Evolutionary conservation across 768 basidiomycete genomes (phyloP).

Genomic region (Suillus cothurnatus): DNA sequence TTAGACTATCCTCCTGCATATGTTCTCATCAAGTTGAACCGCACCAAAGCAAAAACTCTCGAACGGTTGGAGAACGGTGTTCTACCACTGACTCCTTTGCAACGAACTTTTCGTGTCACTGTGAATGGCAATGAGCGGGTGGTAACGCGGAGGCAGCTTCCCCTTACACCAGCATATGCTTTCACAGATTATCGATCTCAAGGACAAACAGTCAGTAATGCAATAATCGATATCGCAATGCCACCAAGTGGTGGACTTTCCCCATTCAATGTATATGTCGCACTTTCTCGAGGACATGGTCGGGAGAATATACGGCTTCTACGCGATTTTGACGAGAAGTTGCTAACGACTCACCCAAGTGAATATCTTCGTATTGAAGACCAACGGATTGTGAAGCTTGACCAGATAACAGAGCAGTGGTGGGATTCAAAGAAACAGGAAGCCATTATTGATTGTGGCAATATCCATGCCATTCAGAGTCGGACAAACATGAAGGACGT

Average conservation of each 20-base stretch:
- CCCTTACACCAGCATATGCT: conserved; percentile 41
- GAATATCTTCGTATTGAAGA: conserved; percentile 11
- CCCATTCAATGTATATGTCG: conserved; percentile 40
- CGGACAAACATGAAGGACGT: too few species aligned
- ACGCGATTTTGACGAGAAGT: conserved; percentile 26
- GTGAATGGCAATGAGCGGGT: not conserved
- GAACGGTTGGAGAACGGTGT: not conserved
- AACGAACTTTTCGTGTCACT: not conserved
- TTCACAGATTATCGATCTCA: conserved; percentile 45
- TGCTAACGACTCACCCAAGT: conserved; percentile 18
- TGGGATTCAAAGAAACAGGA: not conserved
- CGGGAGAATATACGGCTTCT: conserved; percentile 29
- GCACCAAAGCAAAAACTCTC: not conserved
- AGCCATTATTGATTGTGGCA: not conserved
- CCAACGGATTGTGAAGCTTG: conserved; percentile 9
- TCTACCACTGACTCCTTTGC: not conserved
- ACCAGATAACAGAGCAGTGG: conserved; percentile 11
- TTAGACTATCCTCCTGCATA: not conserved
- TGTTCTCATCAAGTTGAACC: not conserved
- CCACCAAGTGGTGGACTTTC: conserved; percentile 35
- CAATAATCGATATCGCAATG: conserved; percentile 3
- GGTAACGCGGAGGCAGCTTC: conserved; percentile 22
- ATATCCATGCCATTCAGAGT: not conserved
- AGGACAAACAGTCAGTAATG: conserved; percentile 44
- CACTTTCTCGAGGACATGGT: conserved; percentile 38